Base-by-base conservation (phyloP, 2,329 filamentous ascomycete genomes). In the Pseudocercospora macadamiae region DNA sequence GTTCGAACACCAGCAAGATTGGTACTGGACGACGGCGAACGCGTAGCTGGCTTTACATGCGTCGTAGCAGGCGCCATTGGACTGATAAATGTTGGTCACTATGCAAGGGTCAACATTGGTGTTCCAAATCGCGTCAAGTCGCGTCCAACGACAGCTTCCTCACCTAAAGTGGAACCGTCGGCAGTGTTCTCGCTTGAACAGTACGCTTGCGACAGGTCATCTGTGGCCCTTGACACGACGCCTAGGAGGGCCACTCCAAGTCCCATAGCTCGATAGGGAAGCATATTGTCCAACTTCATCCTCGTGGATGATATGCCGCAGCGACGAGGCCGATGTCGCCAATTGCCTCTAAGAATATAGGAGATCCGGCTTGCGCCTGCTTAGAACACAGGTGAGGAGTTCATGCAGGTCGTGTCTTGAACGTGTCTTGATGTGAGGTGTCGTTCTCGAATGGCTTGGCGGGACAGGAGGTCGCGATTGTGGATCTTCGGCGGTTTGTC, bases 1-100 rank as follows among this genome's bases (percentile, higher is more conserved):
- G 44, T 91, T 82, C 34, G 88, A 87, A 72, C 90, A 93, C 89
- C 89, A 93, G 71, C 90, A 93, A 52, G 80, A 74, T 28, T 84
- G 77, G 14, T 75, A 80, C 66, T 90, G 83, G 1, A 92, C 77
- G 48, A 93, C 79, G 64, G 88, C 89, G 62, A 87, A 90, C 36
- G 89, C 88, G 64, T 80, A 89, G 14, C 79, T 65, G 18, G 70
- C 68, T 23, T 74, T 67, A 74, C 90, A 93, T 49, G 80, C 80
- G 49, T 83, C 76, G 51, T 79, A 75, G 71, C 90, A 93, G 10
- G 86, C 80, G 26, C 89, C 89, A 66, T 90, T 86, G 18, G 88
- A 89, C 71, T 91, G 88, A 54, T 69, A 78, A 44, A 70, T 73
- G 60, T 71, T 62, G 59, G 71, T 59, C 54, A 72, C 74, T 60